Base-by-base conservation (phyloP, 2,329 filamentous ascomycete genomes). In the Cercospora janseana region DNA sequence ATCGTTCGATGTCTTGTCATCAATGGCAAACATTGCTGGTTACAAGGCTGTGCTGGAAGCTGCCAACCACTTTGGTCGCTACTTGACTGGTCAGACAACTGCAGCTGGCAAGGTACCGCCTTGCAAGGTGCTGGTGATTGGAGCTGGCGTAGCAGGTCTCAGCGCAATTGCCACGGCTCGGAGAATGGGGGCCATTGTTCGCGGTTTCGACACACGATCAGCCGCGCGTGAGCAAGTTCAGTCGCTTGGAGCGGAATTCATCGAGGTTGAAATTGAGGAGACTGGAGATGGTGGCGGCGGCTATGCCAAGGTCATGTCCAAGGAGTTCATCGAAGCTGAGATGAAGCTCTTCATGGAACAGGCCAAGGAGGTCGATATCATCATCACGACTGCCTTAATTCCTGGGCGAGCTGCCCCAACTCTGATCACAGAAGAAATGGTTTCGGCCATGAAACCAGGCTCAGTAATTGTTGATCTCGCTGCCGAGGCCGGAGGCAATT, bases 241-340 rank as follows among this genome's bases (percentile, higher is more conserved):
- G 66, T 94, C 88, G 4, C 79, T 95, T 0, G 90, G 90, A 20
- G 90, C 89, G 13, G 90, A 95, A 64, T 95, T 94, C 62, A 81
- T 95, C 59, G 88, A 95, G 69, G 89, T 95, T 16, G 85, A 88
- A 10, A 76, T 95, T 16, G 69, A 92, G 59, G 90, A 95, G 70
- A 88, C 93, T 53, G 90, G 90, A 2, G 83, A 86, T 9, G 89
- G 88, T 2, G 83, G 86, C 6, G 89, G 90, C 21, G 90, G 90
- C 12, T 95, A 95, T 63, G 88, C 88, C 46, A 95, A 95, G 65
- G 88, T 91, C 65, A 95, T 95, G 89, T 93, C 88, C 47, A 90
- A 92, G 63, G 89, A 92, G 59, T 95, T 95, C 63, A 89, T 93
- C 66, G 88, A 89, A 54, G 89, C 89, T 4, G 88, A 95, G 68